These are phyloP conservation scores for Dryas drummondii DNA, from an alignment of 306 rosid genomes.

Conservation along the genomic window DNA sequence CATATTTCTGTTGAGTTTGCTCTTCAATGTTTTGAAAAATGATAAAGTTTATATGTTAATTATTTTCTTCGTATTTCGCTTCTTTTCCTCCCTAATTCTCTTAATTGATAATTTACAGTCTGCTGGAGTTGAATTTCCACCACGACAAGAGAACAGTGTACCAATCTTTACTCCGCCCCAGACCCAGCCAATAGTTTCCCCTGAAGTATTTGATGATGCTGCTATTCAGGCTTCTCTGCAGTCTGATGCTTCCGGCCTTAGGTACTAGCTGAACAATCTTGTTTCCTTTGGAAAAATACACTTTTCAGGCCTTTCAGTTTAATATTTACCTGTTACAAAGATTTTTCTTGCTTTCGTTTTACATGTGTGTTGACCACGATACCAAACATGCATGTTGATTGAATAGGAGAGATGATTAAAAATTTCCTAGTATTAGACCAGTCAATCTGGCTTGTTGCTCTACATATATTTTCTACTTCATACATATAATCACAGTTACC, in stretches of 20 bases:
- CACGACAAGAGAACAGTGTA: constrained; percentile 71
- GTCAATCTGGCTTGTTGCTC: neutral
- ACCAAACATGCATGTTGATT: neutral
- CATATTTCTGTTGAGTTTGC: neutral
- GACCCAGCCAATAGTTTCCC: constrained; percentile 64
- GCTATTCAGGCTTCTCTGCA: constrained; percentile 88
- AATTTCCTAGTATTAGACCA: neutral
- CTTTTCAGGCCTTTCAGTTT: neutral
- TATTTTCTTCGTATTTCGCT: neutral
- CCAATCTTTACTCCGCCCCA: constrained; percentile 93
- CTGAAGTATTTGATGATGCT: constrained; percentile 59
- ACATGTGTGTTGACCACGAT: neutral
- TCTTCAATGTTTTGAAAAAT: neutral
- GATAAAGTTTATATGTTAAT: neutral
- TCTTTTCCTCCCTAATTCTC: constrained; percentile 13
- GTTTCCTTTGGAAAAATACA: neutral
- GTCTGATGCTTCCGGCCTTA: constrained; percentile 84
- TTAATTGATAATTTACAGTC: constrained; percentile 45
- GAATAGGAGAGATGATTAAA: neutral
- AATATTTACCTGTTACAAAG: neutral
- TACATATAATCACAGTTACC: neutral
- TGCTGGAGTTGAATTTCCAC: constrained; percentile 95
- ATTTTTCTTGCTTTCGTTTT: neutral
- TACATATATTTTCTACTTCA: neutral
- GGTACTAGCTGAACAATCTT: constrained; percentile 46